Percentiles rank a stretch among this genome's conserved stretches.
phyloP scores from a whole-genome alignment of 1,284 basidiomycete genomes.

The Pseudozyma pruni region DNA sequence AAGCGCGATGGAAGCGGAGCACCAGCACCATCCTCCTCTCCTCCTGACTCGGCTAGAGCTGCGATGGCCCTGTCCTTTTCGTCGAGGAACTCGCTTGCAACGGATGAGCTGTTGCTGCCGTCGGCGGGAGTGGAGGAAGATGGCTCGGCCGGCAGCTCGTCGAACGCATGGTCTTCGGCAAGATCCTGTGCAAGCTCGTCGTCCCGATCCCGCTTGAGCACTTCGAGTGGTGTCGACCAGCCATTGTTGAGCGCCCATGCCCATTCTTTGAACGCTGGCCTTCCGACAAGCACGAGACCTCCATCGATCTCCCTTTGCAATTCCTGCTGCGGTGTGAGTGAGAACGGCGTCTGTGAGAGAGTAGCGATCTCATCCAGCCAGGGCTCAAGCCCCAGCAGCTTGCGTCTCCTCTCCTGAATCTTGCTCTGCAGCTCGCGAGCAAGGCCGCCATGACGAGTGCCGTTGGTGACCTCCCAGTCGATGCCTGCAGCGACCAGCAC shows the following conservation, averaged over 20 bases:
- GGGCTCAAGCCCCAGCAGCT: constrained; percentile 63
- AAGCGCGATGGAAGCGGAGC: constrained; percentile 40
- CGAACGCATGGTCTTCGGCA: constrained; percentile 80
- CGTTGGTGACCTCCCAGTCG: constrained; percentile 86
- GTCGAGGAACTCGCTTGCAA: constrained; percentile 40
- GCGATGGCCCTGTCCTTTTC: constrained; percentile 40
- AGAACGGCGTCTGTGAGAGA: constrained; percentile 73
- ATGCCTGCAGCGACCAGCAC: constrained; percentile 91
- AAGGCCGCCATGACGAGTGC: constrained; percentile 86
- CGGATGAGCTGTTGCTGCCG: constrained; percentile 14
- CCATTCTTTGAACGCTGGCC: constrained; percentile 93
- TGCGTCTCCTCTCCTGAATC: constrained; percentile 75
- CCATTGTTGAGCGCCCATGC: constrained; percentile 85
- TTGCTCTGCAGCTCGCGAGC: constrained; percentile 79
- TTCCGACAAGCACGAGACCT: constrained; percentile 86
- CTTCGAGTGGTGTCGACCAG: constrained; percentile 75
- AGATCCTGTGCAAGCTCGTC: constrained; percentile 78
- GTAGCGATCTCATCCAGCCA: constrained; percentile 57
- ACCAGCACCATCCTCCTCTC: constrained; percentile 47
- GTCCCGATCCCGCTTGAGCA: constrained; percentile 75
- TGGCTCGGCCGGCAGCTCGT: constrained; percentile 71
- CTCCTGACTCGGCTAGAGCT: constrained; percentile 31
- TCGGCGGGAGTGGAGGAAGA: constrained; percentile 2
- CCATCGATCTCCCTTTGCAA: constrained; percentile 79
- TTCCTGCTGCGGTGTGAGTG: constrained; percentile 73